Conservation (phyloP, 371 early-diverging fungal genomes). For the Paraphysoderma sedebokerense region DNA sequence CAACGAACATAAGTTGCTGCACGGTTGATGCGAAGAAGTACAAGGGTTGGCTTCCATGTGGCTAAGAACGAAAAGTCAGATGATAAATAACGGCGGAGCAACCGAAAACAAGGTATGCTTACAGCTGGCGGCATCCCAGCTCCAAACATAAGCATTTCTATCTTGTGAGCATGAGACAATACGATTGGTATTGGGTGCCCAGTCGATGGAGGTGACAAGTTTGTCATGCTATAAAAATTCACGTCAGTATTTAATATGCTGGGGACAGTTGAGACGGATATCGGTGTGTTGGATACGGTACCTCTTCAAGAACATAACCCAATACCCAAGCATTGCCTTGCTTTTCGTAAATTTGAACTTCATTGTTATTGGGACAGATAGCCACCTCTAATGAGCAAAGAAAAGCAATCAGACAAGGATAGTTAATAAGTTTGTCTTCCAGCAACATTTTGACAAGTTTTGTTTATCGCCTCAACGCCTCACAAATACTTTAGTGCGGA, state of each 20-base stretch:
- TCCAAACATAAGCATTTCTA: constrained; percentile 97
- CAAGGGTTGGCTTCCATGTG: constrained; percentile 84
- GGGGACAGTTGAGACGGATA: background rate
- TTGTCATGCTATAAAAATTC: constrained; percentile 62
- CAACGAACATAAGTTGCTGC: constrained; percentile 90
- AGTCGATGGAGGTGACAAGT: constrained; percentile 86
- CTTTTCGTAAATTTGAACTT: constrained; percentile 69
- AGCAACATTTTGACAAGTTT: too few relatives aligned
- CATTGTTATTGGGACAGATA: constrained; percentile 72
- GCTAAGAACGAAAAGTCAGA: background rate
- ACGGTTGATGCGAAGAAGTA: constrained; percentile 85
- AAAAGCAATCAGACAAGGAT: constrained; percentile 1
- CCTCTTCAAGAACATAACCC: constrained; percentile 52
- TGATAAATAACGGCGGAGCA: background rate
- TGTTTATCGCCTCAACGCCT: too few relatives aligned
- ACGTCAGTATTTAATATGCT: background rate
- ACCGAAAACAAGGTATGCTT: too few relatives aligned
- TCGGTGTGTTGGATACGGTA: constrained; percentile 8
- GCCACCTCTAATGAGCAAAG: constrained; percentile 67
- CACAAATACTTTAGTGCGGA: too few relatives aligned
- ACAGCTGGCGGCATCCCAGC: constrained; percentile 31
- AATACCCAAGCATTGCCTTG: constrained; percentile 35
- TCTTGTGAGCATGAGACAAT: constrained; percentile 96
- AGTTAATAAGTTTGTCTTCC: too few relatives aligned
- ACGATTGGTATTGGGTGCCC: constrained; percentile 88